Evolutionary conservation across 2,329 filamentous ascomycete genomes (phyloP).

Genomic region (Colletotrichum chlorophyti): DNA sequence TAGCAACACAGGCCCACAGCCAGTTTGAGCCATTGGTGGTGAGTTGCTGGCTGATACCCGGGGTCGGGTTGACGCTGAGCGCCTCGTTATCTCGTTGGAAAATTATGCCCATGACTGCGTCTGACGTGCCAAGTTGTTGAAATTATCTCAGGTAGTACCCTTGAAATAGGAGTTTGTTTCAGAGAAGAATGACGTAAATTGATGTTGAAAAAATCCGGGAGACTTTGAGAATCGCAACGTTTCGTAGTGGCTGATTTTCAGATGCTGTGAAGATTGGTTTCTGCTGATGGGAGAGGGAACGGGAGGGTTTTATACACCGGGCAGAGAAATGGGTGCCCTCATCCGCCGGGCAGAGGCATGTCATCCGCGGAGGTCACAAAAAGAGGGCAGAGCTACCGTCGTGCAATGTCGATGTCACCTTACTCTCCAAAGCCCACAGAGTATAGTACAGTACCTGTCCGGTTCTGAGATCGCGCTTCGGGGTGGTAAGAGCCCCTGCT

Average conservation of each 20-base stretch:
- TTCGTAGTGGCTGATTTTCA: not conserved
- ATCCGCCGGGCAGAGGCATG: not conserved
- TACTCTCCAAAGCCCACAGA: not conserved
- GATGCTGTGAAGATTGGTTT: not conserved
- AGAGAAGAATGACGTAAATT: not conserved
- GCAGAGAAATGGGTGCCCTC: not conserved
- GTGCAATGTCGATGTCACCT: constrained; percentile 3
- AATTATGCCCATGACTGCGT: constrained; percentile 39
- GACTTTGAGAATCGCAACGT: no score
- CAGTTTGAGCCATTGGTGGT: constrained; percentile 58
- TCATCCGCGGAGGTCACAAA: not conserved
- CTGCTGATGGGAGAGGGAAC: not conserved
- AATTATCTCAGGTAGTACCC: no score
- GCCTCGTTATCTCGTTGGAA: constrained; percentile 50
- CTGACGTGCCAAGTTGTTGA: no score
- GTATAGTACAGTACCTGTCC: not conserved
- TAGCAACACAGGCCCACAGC: constrained; percentile 60
- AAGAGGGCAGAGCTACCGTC: not conserved
- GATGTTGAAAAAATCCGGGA: no score
- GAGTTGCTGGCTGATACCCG: constrained; percentile 45
- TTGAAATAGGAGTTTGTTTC: not conserved
- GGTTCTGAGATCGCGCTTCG: not conserved
- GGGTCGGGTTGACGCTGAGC: constrained; percentile 53
- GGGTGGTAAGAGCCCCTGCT: not conserved
- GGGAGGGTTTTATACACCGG: constrained; percentile 13